Evolutionary conservation across 1,139 yeast genomes (phyloP).

Genomic region (Protomyces lactucae-debilis): DNA sequence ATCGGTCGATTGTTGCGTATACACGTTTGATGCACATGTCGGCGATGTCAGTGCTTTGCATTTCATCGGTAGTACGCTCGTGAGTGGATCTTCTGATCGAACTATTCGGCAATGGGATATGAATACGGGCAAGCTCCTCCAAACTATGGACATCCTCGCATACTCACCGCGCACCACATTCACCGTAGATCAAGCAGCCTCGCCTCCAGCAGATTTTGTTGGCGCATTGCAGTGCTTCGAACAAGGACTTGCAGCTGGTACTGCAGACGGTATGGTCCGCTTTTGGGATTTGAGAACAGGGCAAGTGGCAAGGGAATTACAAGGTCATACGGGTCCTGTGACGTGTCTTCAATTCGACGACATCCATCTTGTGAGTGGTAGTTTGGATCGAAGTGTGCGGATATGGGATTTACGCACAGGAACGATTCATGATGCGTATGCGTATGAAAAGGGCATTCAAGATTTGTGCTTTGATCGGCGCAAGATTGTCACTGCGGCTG

Average conservation of each 20-base stretch:
- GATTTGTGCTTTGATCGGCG: slow-evolving; percentile 54
- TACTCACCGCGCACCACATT: slow-evolving; percentile 6
- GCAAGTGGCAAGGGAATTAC: slow-evolving; percentile 57
- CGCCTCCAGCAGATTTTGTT: slow-evolving; percentile 43
- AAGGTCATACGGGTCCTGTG: slow-evolving; percentile 68
- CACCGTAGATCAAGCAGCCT: background rate
- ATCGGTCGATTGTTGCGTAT: slow-evolving; percentile 39
- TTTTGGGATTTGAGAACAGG: slow-evolving; percentile 73
- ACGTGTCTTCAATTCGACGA: slow-evolving; percentile 67
- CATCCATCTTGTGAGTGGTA: slow-evolving; percentile 57
- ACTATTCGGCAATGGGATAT: slow-evolving; percentile 61
- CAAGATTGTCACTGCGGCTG: slow-evolving; percentile 51
- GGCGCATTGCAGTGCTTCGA: slow-evolving; percentile 62
- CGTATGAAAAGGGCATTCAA: slow-evolving; percentile 51
- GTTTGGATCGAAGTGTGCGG: slow-evolving; percentile 58
- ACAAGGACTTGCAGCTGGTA: slow-evolving; percentile 71
- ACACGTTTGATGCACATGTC: slow-evolving; percentile 57
- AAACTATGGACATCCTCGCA: slow-evolving; percentile 53
- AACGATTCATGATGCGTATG: slow-evolving; percentile 54
- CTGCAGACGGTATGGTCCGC: slow-evolving; percentile 68
- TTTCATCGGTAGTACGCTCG: slow-evolving; percentile 48
- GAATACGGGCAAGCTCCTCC: slow-evolving; percentile 53
- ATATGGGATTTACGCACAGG: slow-evolving; percentile 73
- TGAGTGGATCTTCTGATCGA: slow-evolving; percentile 55
- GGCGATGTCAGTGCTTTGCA: slow-evolving; percentile 61